These are phyloP conservation scores for Vaccinium myrtillus DNA, from an alignment of 148 eudicot genomes.

Conservation along the genomic window DNA sequence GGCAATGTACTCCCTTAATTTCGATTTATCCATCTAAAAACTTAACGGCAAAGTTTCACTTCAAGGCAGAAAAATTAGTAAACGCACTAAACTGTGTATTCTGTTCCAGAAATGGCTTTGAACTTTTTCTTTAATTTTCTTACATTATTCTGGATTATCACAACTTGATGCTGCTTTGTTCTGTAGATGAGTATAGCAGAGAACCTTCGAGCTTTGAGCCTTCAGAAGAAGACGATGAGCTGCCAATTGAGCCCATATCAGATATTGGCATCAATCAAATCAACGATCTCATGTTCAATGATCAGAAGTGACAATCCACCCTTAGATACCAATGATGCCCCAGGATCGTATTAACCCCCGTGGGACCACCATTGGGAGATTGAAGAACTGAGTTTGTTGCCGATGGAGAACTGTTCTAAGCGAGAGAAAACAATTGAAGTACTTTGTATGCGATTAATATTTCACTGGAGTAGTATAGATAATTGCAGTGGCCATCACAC, in stretches of 20 bases:
- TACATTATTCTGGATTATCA: background rate
- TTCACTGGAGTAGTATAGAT: background rate
- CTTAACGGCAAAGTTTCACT: background rate
- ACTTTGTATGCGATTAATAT: background rate
- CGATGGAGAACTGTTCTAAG: background rate
- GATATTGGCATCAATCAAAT: slow-evolving; percentile 67
- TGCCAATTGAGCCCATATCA: slow-evolving; percentile 75
- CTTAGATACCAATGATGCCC: background rate
- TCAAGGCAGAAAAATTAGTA: background rate
- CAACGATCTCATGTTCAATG: slow-evolving; percentile 61
- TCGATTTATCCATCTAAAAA: background rate
- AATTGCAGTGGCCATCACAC: background rate
- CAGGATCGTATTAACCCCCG: background rate
- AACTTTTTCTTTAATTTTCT: background rate
- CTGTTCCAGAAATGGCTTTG: slow-evolving; percentile 1
- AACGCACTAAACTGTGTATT: too few species aligned
- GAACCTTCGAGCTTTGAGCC: slow-evolving; percentile 44
- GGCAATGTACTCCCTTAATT: background rate
- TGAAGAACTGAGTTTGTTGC: background rate
- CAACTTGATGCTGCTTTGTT: slow-evolving; percentile 10
- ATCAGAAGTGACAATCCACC: slow-evolving; percentile 25
- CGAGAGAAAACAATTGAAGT: background rate
- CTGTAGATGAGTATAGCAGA: slow-evolving; percentile 74
- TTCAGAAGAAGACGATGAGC: slow-evolving; percentile 46
- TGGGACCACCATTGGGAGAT: background rate